Base-by-base conservation (phyloP, 2,329 filamentous ascomycete genomes). In the Basipetospora chlamydospora region DNA sequence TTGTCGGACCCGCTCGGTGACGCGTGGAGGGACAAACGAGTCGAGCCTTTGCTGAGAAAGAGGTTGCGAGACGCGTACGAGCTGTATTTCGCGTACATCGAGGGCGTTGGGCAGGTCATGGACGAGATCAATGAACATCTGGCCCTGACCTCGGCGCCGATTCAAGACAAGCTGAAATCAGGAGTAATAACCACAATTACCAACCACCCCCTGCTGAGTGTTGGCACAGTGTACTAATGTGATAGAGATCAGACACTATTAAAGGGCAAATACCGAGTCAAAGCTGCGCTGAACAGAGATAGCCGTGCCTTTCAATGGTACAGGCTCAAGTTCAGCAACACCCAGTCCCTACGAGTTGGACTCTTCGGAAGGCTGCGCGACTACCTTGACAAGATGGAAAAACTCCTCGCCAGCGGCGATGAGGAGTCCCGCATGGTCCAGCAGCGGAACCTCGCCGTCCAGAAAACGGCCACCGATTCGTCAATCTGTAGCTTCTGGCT, bases 401-500 rank as follows among this genome's bases (percentile, higher is more conserved):
- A 43, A 6, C 41, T 52, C 2, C 13, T 51, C 1, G 38, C 29
- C 6, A 36, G 40, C 2, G 45, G 43, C 30, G 47, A 50, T 36
- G 39, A 42, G 22, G 45, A 44, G 10, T 20, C 33, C 0, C 32
- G 38, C 4, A 22, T 46, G 4, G 16, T 31, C 6, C 25, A 34
- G 21, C 23, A 42, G 25, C 41, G 42, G 28, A 23, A n/a, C 13
- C 10, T 20, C 3, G 26, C 16, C 1, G 28, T 38, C 3, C 33
- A 41, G 29, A 17, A 9, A n/a, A 26, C 33, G n/a, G 28, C 34
- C 25, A 34, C 39, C 10, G 46, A 46, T 12, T 23, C 32, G 3
- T 38, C 46, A 0, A 21, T 52, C 2, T 49, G 48, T 33, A 41
- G 37, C 11, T 50, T 53, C 22, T 54, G 49, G 49, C 33, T 37